Evolutionary conservation across 306 rosid genomes (phyloP).

Genomic region (Cyclanthera cordifolia): DNA sequence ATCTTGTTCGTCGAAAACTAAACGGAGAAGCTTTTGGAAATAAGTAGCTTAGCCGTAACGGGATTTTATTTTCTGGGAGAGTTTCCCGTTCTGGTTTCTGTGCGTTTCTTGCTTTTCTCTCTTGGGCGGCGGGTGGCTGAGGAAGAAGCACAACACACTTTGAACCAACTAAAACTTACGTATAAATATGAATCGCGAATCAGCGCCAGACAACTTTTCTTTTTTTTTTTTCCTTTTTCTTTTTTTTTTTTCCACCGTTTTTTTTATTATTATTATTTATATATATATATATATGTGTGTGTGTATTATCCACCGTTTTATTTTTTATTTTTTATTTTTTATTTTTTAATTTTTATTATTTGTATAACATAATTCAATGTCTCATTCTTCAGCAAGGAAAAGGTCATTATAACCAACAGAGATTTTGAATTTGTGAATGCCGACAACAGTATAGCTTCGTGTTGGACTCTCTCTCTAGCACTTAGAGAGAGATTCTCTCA

Average conservation of each 20-base stretch:
- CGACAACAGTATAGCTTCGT: too few relatives aligned
- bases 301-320: too few relatives aligned
- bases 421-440: too few relatives aligned
- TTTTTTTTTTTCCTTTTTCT: neutral
- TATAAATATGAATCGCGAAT: conserved; percentile 4
- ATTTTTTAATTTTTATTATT: too few relatives aligned
- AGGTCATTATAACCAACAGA: too few relatives aligned
- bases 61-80: neutral
- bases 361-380: too few relatives aligned
- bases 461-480: too few relatives aligned
- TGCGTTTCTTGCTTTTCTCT: neutral
- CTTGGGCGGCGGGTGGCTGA: conserved; percentile 8
- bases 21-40: neutral
- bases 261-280: too few relatives aligned
- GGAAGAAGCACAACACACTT: neutral
- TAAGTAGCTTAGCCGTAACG: neutral
- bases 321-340: too few relatives aligned
- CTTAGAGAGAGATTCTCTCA: too few relatives aligned
- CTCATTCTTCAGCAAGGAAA: too few relatives aligned
- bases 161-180: neutral
- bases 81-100: neutral
- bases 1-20: neutral
- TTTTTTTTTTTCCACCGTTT: neutral
- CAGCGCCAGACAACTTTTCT: neutral
- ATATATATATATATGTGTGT: too few relatives aligned